phyloP scores from a whole-genome alignment of 768 basidiomycete species.

The Boletus barrowsii region DNA sequence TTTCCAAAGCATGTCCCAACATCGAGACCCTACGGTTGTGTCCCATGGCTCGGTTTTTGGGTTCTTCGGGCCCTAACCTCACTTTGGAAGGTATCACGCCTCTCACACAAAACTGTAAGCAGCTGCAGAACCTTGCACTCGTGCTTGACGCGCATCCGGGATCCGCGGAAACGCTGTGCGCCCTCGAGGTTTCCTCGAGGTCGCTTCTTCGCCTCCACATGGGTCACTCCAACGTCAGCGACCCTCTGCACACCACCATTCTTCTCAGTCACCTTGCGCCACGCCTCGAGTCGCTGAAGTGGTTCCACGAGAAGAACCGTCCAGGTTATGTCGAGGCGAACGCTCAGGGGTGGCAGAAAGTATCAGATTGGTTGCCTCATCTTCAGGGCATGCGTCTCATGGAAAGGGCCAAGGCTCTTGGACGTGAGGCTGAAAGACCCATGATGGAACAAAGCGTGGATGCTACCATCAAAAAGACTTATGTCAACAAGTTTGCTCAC shows the following conservation, averaged over 20 bases:
- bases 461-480: conserved; percentile 43
- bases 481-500: conserved; percentile 40
- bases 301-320: conserved; percentile 78
- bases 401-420: conserved; percentile 49
- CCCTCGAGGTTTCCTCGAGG: conserved; percentile 53
- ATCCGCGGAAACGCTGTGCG: conserved; percentile 42
- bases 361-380: conserved; percentile 67
- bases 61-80: conserved; percentile 50
- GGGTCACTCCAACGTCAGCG: conserved; percentile 70
- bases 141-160: conserved; percentile 59
- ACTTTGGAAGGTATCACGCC: conserved; percentile 61
- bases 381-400: conserved; percentile 62
- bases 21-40: conserved; percentile 68
- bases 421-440: conserved; percentile 17
- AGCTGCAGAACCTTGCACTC: conserved; percentile 61
- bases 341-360: conserved; percentile 65
- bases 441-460: conserved; percentile 47
- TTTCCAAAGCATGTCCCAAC: conserved; percentile 63
- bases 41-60: conserved; percentile 64
- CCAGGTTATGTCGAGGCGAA: conserved; percentile 66
- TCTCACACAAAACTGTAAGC: conserved; percentile 55
- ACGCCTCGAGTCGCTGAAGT: conserved; percentile 63
- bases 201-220: conserved; percentile 70
- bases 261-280: conserved; percentile 79
- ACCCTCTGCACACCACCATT: conserved; percentile 68